These are phyloP conservation scores for Themeda triandra DNA, from an alignment of 176 grass and related monocot species.

Conservation along the genomic window DNA sequence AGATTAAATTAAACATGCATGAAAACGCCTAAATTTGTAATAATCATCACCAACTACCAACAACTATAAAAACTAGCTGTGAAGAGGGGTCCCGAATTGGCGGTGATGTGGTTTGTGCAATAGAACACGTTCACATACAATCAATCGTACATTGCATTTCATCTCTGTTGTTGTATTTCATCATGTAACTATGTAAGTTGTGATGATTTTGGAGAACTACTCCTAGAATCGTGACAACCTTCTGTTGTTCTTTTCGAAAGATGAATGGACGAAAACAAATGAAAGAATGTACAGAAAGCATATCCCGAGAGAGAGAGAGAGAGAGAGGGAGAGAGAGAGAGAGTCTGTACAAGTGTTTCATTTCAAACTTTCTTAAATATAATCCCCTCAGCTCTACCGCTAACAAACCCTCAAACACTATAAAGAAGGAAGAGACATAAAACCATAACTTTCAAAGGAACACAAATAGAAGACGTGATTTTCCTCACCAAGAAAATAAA, in stretches of 20 bases:
- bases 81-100: no score
- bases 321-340: background rate
- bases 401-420: background rate
- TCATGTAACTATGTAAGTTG: no score
- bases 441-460: background rate
- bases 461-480: background rate
- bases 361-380: background rate
- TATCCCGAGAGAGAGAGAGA: no score
- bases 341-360: background rate
- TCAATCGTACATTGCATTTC: no score
- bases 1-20: no score
- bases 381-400: background rate
- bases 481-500: background rate
- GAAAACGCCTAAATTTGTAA: no score
- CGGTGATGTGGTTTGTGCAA: no score
- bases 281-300: background rate
- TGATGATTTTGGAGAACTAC: background rate
- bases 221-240: background rate
- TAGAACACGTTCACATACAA: no score
- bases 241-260: background rate
- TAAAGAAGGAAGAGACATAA: background rate
- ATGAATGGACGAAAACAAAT: background rate
- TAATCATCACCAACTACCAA: no score
- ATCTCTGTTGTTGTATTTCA: no score
- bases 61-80: no score